Evolutionary conservation across 2,329 filamentous ascomycete species (phyloP), one percentile per base, ranked within the genome.

Genomic region (Cytospora piceicola): DNA sequence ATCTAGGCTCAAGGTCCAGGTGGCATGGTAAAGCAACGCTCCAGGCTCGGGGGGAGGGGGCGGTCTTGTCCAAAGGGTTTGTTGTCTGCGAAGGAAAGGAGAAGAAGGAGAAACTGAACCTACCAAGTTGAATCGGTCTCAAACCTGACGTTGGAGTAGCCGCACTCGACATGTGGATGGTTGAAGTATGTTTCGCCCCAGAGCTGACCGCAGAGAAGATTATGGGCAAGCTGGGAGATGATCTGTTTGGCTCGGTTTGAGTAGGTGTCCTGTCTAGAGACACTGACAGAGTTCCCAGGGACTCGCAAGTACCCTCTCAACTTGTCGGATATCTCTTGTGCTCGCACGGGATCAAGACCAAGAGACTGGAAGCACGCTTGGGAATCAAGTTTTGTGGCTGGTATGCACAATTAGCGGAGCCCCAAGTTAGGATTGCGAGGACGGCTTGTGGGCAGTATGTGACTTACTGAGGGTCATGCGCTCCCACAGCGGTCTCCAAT

Each of bases 231-330:
- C 22, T 52, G 20, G 29, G 56, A n/a, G 39, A 67, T 55, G 14
- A 32, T 56, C n/a, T n/a, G 29, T 29, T 62, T 67, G 53, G 42
- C 39, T 3, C 29, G 49, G 2, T 67, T 46, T 7, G 32, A 39
- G 20, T 27, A 22, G 14, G 56, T 24, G 17, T 61, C 54, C 8
- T 52, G 17, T 15, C 51, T 29, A n/a, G 56, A 52, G 11, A 65
- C 15, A 49, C 56, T 27, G 30, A 67, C 34, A 9, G 66, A 67
- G 22, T 62, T 65, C 32, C 66, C 66, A n/a, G 66, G 66, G 29
- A 14, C 51, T 9, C 51, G 64, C 42, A 67, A 36, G 49, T 65
- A 56, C 1, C 30, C 12, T n/a, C 36, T 62, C 29, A 67, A 30
- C 14, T 42, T 34, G 14, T 27, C 15, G 30, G 32, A 29, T 2